phyloP scores from a whole-genome alignment of 148 eudicot species.

The Persicaria maculosa region DNA sequence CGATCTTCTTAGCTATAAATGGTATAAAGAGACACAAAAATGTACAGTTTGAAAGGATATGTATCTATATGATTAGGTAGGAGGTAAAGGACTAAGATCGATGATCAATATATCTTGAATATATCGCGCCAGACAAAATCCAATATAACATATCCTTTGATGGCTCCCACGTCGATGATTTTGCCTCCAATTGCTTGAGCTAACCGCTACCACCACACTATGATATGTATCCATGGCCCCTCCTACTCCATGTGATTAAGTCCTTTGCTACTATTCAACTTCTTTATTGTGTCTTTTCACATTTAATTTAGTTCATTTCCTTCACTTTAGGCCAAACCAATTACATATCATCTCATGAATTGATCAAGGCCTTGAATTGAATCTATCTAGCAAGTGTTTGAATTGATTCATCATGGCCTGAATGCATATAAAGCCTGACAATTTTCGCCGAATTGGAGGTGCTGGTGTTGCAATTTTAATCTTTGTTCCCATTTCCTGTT shows the following conservation, averaged over 20 bases:
- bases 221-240: background rate
- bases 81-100: background rate
- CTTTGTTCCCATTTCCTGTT: background rate
- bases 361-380: too few species aligned
- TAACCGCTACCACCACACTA: conserved; percentile 9
- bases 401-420: background rate
- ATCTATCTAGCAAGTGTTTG: background rate
- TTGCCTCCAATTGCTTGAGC: conserved; percentile 1
- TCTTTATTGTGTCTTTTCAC: background rate
- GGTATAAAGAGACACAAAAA: background rate
- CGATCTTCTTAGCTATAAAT: background rate
- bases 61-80: background rate
- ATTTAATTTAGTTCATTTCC: background rate
- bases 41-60: background rate
- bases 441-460: background rate
- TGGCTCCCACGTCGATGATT: conserved; percentile 5
- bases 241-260: background rate
- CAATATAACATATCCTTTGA: background rate
- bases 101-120: background rate
- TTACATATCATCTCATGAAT: background rate
- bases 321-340: background rate
- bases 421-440: background rate
- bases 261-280: conserved; percentile 5
- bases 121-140: background rate
- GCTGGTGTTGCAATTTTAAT: background rate